Evolutionary conservation across 2,329 filamentous ascomycete species (phyloP).

Genomic region (Ilyonectria robusta): DNA sequence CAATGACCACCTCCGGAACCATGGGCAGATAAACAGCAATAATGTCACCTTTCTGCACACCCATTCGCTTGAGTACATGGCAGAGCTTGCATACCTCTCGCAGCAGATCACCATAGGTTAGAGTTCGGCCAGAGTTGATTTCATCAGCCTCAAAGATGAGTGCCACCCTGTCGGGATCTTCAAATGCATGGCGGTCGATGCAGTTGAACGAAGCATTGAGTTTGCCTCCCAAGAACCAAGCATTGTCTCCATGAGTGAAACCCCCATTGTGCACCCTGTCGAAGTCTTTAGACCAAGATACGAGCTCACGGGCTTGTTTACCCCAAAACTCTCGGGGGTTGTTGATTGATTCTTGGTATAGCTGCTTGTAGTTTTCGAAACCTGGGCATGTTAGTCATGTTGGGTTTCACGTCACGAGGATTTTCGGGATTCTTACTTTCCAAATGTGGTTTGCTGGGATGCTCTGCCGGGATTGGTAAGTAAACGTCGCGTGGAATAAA

Average conservation of each 20-base stretch:
- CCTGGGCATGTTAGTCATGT: constrained; percentile 53
- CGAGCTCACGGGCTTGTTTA: constrained; percentile 82
- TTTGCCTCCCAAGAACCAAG: constrained; percentile 92
- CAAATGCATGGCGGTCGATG: constrained; percentile 91
- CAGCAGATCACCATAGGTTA: constrained; percentile 91
- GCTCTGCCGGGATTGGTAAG: constrained; percentile 9
- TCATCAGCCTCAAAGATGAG: constrained; percentile 98
- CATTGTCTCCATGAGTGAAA: constrained; percentile 82
- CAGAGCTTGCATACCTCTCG: constrained; percentile 88
- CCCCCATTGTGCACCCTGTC: constrained; percentile 84
- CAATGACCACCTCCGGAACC: constrained; percentile 92
- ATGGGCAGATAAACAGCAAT: constrained; percentile 96
- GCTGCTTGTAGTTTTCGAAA: constrained; percentile 72
- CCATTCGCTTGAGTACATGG: constrained; percentile 89
- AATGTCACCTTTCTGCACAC: constrained; percentile 93
- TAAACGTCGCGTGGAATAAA: neutral
- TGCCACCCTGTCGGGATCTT: constrained; percentile 88
- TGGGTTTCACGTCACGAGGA: neutral
- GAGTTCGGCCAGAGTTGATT: constrained; percentile 83
- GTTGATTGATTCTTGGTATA: constrained; percentile 85
- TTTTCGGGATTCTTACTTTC: constrained; percentile 13
- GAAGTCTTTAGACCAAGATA: constrained; percentile 91
- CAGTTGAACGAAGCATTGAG: constrained; percentile 97
- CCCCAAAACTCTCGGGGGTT: constrained; percentile 91
- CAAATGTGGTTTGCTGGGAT: constrained; percentile 25